Percentiles rank a stretch among this genome's conserved stretches.
Evolutionary conservation across 2,329 filamentous ascomycete species (phyloP).

Genomic region (Monosporascus sp.): DNA sequence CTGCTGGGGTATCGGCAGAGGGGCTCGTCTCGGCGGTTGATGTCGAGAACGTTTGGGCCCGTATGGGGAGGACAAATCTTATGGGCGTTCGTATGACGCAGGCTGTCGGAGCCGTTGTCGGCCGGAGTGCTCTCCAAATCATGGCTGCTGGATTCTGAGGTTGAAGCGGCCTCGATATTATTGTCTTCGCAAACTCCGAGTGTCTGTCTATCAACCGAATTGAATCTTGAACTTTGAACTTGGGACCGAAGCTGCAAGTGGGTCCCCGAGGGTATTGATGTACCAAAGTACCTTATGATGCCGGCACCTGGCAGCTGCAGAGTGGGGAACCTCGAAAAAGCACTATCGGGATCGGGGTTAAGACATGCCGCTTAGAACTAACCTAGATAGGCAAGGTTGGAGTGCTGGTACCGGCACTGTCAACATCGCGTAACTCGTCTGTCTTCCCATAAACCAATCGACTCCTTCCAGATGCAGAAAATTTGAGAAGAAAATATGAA

Average conservation of each 20-base stretch:
- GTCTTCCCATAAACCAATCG: too few species aligned
- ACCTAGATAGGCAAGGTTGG: too few species aligned
- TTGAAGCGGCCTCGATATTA: not conserved
- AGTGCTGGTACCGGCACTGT: too few species aligned
- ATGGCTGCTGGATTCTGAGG: constrained; percentile 6
- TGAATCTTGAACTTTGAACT: not conserved
- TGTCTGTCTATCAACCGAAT: not conserved
- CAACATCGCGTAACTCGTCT: too few species aligned
- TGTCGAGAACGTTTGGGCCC: constrained; percentile 13
- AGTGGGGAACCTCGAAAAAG: too few species aligned
- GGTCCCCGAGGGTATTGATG: not conserved
- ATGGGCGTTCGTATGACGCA: constrained; percentile 2
- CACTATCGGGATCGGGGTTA: too few species aligned
- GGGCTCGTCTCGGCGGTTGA: constrained; percentile 2
- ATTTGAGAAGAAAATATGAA: too few species aligned
- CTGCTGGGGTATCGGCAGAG: constrained; percentile 1
- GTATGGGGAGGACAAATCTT: constrained; percentile 8
- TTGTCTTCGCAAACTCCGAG: not conserved
- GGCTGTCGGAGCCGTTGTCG: constrained; percentile 12
- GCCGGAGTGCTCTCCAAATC: constrained; percentile 16
- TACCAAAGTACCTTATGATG: not conserved
- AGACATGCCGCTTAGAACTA: too few species aligned
- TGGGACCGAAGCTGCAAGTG: not conserved
- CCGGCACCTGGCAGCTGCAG: too few species aligned
- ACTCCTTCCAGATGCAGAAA: too few species aligned